Conservation (phyloP, 805 yeast species). For the Barnettozyma sp. region DNA sequence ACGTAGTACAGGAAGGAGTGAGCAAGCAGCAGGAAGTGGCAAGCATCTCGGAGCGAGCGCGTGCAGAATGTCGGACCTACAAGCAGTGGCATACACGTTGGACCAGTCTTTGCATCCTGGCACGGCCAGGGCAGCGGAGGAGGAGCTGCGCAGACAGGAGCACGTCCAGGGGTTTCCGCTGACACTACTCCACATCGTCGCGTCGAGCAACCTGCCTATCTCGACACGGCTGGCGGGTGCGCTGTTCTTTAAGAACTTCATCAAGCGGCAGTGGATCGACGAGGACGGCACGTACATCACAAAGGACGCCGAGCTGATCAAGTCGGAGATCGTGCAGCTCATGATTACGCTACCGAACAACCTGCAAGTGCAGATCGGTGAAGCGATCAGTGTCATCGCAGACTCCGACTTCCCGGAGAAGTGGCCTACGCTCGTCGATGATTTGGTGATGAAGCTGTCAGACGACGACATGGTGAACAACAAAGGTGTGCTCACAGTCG, state of each 20-base stretch:
- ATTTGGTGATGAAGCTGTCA: slow-evolving; percentile 60
- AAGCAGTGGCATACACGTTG: slow-evolving; percentile 45
- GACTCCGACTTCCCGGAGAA: slow-evolving; percentile 91
- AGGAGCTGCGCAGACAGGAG: slow-evolving; percentile 56
- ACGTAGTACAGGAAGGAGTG: too few species aligned
- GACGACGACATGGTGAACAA: slow-evolving; percentile 62
- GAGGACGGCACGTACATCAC: slow-evolving; percentile 77
- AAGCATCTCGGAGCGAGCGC: too few species aligned
- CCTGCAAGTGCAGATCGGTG: slow-evolving; percentile 91
- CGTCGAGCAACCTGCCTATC: slow-evolving; percentile 44
- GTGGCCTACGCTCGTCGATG: slow-evolving; percentile 76
- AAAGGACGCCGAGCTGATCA: slow-evolving; percentile 64
- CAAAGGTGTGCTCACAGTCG: slow-evolving; percentile 82
- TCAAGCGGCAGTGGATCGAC: slow-evolving; percentile 83
- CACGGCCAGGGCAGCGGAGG: slow-evolving; percentile 62
- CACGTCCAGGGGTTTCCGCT: slow-evolving; percentile 66
- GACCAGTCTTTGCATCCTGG: slow-evolving; percentile 60
- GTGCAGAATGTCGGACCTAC: slow-evolving; percentile 42
- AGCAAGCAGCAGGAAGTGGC: too few species aligned
- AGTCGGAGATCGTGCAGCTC: slow-evolving; percentile 70
- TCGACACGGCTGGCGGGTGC: slow-evolving; percentile 82
- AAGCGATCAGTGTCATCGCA: slow-evolving; percentile 86
- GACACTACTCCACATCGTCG: slow-evolving; percentile 68
- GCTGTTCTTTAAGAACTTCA: slow-evolving; percentile 79
- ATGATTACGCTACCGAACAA: slow-evolving; percentile 79